Conservation (phyloP, 2,329 filamentous ascomycete genomes). For the Hymenoscyphus salicellus region DNA sequence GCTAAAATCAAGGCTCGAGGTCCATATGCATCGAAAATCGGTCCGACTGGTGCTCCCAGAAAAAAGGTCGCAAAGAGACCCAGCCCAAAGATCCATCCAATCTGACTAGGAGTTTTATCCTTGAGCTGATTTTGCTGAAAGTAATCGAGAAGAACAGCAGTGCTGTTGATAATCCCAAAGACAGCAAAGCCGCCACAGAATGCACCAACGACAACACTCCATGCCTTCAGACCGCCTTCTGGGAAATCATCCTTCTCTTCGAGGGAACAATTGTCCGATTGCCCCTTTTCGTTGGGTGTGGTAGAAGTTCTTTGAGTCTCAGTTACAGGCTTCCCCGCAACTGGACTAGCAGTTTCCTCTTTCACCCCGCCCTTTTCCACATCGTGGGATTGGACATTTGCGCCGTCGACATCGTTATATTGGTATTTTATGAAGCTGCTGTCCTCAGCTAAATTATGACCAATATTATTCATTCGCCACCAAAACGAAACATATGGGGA, state of each 20-base stretch:
- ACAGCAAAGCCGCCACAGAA: conserved; percentile 60
- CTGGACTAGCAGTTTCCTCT: conserved; percentile 7
- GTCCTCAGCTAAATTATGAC: conserved; percentile 39
- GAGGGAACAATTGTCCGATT: conserved; percentile 19
- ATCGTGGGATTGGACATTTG: conserved; percentile 12
- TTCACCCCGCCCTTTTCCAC: conserved; percentile 23
- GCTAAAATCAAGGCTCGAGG: conserved; percentile 43
- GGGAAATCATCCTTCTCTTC: conserved; percentile 49
- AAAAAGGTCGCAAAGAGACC: conserved; percentile 68
- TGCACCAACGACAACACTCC: conserved; percentile 64
- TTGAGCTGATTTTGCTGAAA: conserved; percentile 59
- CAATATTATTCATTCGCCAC: conserved; percentile 36
- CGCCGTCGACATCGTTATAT: conserved; percentile 18
- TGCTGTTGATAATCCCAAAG: conserved; percentile 62
- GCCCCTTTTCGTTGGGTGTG: conserved; percentile 17
- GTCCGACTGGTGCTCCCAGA: conserved; percentile 66
- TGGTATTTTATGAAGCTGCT: conserved; percentile 41
- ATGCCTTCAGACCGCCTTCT: conserved; percentile 62
- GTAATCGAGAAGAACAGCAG: conserved; percentile 62
- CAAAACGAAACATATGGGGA: conserved; percentile 11
- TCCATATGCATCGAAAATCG: conserved; percentile 65
- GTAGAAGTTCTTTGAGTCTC: conserved; percentile 6
- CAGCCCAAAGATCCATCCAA: conserved; percentile 59
- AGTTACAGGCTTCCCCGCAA: conserved; percentile 11
- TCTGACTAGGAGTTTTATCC: conserved; percentile 53